Conservation (phyloP, 768 basidiomycete genomes). For the Nidula microcarpa region DNA sequence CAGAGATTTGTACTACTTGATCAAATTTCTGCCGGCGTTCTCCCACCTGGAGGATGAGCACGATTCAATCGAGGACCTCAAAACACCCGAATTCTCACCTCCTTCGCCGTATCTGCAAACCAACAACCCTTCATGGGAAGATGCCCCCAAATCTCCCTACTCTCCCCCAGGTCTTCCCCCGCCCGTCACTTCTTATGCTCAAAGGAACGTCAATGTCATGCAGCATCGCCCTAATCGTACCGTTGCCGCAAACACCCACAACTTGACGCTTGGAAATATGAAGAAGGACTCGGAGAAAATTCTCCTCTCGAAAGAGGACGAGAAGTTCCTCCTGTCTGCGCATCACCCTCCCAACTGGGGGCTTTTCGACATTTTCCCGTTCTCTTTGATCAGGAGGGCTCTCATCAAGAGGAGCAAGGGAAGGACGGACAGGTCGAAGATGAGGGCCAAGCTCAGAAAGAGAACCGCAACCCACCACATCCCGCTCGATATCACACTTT, state of each 20-base stretch:
- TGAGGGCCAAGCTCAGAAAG: constrained; percentile 52
- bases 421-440: constrained; percentile 39
- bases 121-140: background rate
- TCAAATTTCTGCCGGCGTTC: constrained; percentile 68
- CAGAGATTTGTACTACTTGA: constrained; percentile 62
- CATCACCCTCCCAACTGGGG: constrained; percentile 56
- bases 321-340: constrained; percentile 48
- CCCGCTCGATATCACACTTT: constrained; percentile 67
- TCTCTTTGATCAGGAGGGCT: constrained; percentile 51
- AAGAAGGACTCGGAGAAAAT: background rate
- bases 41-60: constrained; percentile 46
- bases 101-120: background rate
- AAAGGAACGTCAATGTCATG: background rate
- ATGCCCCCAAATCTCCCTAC: background rate
- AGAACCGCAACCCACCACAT: constrained; percentile 52
- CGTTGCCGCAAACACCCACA: background rate
- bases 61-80: constrained; percentile 8
- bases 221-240: background rate
- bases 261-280: too few species aligned
- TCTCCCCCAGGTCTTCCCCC: background rate
- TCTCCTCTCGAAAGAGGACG: constrained; percentile 33
- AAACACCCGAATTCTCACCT: background rate
- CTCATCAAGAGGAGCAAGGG: constrained; percentile 40
- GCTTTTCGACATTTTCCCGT: constrained; percentile 65
- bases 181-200: background rate